These are phyloP conservation scores for Nicotiana paniculata DNA, from an alignment of 257 asterid species.

Conservation along the genomic window DNA sequence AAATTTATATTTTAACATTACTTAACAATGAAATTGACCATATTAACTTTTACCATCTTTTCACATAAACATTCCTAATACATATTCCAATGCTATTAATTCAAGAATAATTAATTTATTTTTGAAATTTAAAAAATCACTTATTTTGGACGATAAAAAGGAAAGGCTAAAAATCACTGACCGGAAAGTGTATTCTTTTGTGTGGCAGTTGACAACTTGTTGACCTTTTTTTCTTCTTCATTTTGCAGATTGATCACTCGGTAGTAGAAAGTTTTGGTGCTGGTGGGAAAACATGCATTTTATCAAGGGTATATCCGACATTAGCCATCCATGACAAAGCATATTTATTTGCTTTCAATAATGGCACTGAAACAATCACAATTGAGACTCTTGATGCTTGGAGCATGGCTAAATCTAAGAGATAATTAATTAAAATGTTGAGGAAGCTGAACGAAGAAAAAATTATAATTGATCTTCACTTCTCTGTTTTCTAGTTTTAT, in stretches of 20 bases:
- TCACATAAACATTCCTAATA: too few relatives aligned
- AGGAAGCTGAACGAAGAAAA: neutral
- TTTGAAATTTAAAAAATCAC: too few relatives aligned
- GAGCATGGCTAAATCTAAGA: constrained; percentile 1
- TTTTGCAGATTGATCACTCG: neutral
- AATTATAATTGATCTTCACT: neutral
- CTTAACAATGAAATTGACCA: too few relatives aligned
- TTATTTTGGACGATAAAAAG: too few relatives aligned
- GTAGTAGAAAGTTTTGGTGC: neutral
- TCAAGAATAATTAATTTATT: too few relatives aligned
- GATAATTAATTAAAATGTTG: neutral
- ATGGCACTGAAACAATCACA: neutral
- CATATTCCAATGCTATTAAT: too few relatives aligned
- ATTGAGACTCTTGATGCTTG: constrained; percentile 6
- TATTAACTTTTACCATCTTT: too few relatives aligned
- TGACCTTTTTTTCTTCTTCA: neutral
- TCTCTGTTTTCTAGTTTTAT: neutral
- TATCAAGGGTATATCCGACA: neutral
- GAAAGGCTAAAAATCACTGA: too few relatives aligned
- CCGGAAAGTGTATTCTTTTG: neutral
- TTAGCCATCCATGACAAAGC: neutral
- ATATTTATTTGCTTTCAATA: constrained; percentile 4
- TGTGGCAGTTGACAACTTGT: neutral
- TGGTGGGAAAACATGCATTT: neutral
- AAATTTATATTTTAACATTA: too few relatives aligned